Conservation (phyloP, 2,329 filamentous ascomycete genomes). For the Ophiostoma montium region DNA sequence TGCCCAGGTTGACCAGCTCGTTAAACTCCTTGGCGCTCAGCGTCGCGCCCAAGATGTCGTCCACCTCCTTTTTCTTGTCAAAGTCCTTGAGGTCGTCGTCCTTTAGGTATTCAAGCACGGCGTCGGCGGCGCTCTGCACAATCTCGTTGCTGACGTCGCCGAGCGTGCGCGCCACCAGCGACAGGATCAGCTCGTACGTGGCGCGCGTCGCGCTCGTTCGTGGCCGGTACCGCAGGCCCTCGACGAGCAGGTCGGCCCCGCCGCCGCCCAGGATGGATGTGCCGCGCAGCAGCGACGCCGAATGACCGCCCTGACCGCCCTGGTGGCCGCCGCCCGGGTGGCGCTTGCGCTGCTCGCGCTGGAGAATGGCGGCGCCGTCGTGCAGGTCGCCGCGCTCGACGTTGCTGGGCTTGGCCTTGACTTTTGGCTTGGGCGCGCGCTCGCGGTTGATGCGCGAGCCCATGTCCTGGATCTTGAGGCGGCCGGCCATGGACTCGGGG, state of each 20-base stretch:
- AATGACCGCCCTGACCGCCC: too few species aligned
- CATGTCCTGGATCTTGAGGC: slow-evolving; percentile 91
- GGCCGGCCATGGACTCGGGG: slow-evolving; percentile 89
- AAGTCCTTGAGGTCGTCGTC: slow-evolving; percentile 93
- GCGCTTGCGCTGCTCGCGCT: slow-evolving; percentile 73
- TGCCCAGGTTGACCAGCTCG: slow-evolving; percentile 86
- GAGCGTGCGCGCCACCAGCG: slow-evolving; percentile 73
- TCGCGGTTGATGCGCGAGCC: slow-evolving; percentile 71
- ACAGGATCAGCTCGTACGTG: slow-evolving; percentile 88
- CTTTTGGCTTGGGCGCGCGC: slow-evolving; percentile 64
- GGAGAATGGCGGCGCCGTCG: slow-evolving; percentile 72
- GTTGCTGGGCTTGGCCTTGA: slow-evolving; percentile 56
- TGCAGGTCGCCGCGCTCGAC: slow-evolving; percentile 61
- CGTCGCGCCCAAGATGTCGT: slow-evolving; percentile 75
- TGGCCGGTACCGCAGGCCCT: slow-evolving; percentile 83
- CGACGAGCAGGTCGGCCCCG: slow-evolving; percentile 69
- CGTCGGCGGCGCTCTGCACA: slow-evolving; percentile 86
- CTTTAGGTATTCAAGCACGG: slow-evolving; percentile 79
- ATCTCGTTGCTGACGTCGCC: slow-evolving; percentile 89
- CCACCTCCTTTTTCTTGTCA: slow-evolving; percentile 95
- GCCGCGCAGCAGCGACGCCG: too few species aligned
- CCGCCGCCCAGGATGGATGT: slow-evolving; percentile 72
- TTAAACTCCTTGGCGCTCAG: slow-evolving; percentile 89
- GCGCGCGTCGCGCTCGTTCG: slow-evolving; percentile 82
- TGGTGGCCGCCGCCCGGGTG: too few species aligned